phyloP scores from a whole-genome alignment of 1,284 basidiomycete genomes.

The Malassezia cuniculi region DNA sequence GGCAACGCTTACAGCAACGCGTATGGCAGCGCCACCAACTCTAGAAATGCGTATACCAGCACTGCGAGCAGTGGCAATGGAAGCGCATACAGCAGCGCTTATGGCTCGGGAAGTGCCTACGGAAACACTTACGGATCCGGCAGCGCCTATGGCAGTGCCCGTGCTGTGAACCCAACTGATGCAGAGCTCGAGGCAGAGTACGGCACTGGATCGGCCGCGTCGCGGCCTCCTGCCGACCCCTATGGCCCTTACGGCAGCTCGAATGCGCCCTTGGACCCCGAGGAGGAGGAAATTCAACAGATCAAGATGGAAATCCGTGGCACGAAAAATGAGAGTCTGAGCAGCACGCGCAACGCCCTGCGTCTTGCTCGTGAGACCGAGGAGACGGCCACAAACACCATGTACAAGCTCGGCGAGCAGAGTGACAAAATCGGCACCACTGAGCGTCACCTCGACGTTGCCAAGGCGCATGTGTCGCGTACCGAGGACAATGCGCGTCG shows the following conservation, averaged over 20 bases:
- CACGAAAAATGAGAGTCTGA: conserved; percentile 83
- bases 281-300: conserved; percentile 88
- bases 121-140: too few relatives aligned
- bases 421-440: conserved; percentile 73
- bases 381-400: conserved; percentile 79
- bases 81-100: too few relatives aligned
- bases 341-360: conserved; percentile 80
- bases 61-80: too few relatives aligned
- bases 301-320: conserved; percentile 86
- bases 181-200: conserved; percentile 40
- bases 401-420: conserved; percentile 79
- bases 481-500: conserved; percentile 89
- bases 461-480: conserved; percentile 74
- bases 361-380: conserved; percentile 86
- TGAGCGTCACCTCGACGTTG: conserved; percentile 84
- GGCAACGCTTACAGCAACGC: too few relatives aligned
- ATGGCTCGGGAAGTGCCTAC: too few relatives aligned
- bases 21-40: too few relatives aligned
- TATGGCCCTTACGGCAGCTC: conserved; percentile 3
- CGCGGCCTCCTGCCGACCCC: conserved; percentile 1
- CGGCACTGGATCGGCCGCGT: conserved; percentile 18
- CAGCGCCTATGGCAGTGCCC: too few relatives aligned
- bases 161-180: conserved; percentile 7
- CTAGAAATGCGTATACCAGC: too few relatives aligned
- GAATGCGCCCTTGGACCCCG: conserved; percentile 50